Evolutionary conservation across 441 rosid genomes (phyloP).

Genomic region (Eugenia klotzschiana): DNA sequence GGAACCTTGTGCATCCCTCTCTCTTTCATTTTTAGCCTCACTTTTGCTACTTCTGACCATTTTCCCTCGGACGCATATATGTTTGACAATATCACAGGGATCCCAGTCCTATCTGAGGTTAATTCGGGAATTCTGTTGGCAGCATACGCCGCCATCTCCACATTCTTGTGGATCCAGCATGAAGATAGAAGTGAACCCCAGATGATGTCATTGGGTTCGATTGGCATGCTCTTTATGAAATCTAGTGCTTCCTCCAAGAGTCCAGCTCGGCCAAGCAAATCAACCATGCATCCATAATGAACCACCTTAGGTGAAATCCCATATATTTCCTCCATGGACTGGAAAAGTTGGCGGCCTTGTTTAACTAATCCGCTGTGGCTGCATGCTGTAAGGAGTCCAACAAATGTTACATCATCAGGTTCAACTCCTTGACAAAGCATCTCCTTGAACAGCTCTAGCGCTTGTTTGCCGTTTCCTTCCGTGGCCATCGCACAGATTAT

Average conservation of each 20-base stretch:
- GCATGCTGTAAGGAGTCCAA: conserved; percentile 35
- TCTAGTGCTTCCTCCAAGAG: conserved; percentile 32
- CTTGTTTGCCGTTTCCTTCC: conserved; percentile 28
- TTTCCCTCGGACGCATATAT: conserved; percentile 42
- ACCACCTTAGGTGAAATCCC: conserved; percentile 30
- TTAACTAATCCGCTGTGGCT: conserved; percentile 42
- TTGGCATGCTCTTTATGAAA: conserved; percentile 32
- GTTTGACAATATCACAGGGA: conserved; percentile 42
- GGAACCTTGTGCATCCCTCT: conserved; percentile 37
- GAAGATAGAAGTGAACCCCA: conserved; percentile 49
- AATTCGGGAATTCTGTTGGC: conserved; percentile 23
- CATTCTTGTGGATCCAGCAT: conserved; percentile 29
- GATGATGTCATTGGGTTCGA: conserved; percentile 47
- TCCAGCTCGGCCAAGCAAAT: conserved; percentile 51
- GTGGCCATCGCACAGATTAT: conserved; percentile 48
- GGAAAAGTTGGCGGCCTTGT: conserved; percentile 32
- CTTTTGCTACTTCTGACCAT: conserved; percentile 39
- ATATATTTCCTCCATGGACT: conserved; percentile 30
- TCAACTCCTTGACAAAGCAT: conserved; percentile 34
- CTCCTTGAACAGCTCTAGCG: conserved; percentile 27
- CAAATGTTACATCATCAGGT: conserved; percentile 34
- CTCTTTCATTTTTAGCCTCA: conserved; percentile 36
- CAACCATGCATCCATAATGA: conserved; percentile 60
- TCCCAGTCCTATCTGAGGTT: conserved; percentile 26
- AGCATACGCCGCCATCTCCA: conserved; percentile 32